Evolutionary conservation across 331 rosid species (phyloP).

Genomic region (Saraca asoca): DNA sequence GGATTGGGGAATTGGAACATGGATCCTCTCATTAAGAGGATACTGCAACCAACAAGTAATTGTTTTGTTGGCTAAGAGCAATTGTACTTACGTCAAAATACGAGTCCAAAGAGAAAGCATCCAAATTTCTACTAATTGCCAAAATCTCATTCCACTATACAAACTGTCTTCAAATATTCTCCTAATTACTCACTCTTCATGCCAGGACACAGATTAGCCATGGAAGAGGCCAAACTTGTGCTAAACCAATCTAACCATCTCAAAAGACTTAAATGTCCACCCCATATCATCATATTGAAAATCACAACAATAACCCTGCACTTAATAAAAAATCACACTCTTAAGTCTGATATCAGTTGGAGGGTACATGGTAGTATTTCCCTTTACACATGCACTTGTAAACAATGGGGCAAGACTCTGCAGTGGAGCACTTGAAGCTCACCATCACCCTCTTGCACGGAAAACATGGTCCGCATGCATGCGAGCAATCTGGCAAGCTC

Average conservation of each 20-base stretch:
- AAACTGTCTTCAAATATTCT: background rate
- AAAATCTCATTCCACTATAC: conserved; percentile 10
- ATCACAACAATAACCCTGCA: conserved; percentile 32
- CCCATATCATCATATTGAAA: background rate
- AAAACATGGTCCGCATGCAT: conserved; percentile 91
- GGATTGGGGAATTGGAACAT: no score
- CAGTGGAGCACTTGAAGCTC: conserved; percentile 76
- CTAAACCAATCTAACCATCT: conserved; percentile 19
- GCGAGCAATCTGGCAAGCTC: conserved; percentile 87
- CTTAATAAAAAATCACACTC: background rate
- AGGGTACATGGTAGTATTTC: conserved; percentile 91
- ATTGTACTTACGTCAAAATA: no score
- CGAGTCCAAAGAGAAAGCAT: background rate
- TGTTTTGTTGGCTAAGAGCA: no score
- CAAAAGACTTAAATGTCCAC: conserved; percentile 5
- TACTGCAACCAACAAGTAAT: no score
- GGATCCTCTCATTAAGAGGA: no score
- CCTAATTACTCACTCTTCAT: conserved; percentile 6
- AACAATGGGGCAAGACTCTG: conserved; percentile 93
- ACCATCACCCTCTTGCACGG: conserved; percentile 95
- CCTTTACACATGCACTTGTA: conserved; percentile 86
- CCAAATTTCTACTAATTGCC: background rate
- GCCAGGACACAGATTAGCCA: background rate
- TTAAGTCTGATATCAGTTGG: conserved; percentile 47
- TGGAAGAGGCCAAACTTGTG: conserved; percentile 7